Percentiles rank a stretch among this genome's conserved stretches.
Evolutionary conservation across 331 rosid genomes (phyloP).

Genomic region (Spiraea crenata): DNA sequence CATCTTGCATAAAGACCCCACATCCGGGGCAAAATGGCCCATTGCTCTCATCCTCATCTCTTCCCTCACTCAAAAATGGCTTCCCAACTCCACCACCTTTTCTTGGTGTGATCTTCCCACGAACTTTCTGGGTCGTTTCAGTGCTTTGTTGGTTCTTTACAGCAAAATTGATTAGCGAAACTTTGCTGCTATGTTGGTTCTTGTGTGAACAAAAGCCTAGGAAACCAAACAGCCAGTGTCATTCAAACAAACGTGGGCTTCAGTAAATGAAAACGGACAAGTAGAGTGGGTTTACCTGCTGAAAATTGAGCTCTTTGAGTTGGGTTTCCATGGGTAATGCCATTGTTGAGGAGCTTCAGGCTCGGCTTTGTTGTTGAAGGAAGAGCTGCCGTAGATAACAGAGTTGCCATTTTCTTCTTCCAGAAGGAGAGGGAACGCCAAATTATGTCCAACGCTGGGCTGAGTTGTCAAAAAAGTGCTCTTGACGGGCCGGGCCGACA

Average conservation of each 20-base stretch:
- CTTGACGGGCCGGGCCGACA: too few species aligned
- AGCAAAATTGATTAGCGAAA: slow-evolving; percentile 35
- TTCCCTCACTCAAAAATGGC: slow-evolving; percentile 75
- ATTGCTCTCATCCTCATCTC: slow-evolving; percentile 76
- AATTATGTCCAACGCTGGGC: too few species aligned
- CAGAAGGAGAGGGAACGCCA: neutral
- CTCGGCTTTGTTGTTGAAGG: slow-evolving; percentile 25
- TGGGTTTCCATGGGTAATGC: slow-evolving; percentile 25
- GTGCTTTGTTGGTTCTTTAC: slow-evolving; percentile 31
- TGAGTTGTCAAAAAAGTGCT: too few species aligned
- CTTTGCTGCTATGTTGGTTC: slow-evolving; percentile 25
- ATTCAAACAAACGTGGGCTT: slow-evolving; percentile 6
- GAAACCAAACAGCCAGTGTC: neutral
- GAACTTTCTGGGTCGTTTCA: slow-evolving; percentile 28
- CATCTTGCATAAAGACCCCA: slow-evolving; percentile 89
- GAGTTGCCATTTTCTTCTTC: slow-evolving; percentile 39
- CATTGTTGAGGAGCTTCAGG: slow-evolving; percentile 36
- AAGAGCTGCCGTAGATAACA: slow-evolving; percentile 36
- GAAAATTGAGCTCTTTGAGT: slow-evolving; percentile 17
- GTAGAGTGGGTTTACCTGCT: slow-evolving; percentile 39
- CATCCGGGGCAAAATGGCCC: slow-evolving; percentile 93
- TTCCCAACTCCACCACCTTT: slow-evolving; percentile 30
- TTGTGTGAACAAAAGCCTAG: slow-evolving; percentile 28
- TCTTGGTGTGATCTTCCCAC: slow-evolving; percentile 31
- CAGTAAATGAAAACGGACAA: slow-evolving; percentile 2